Percentiles rank a stretch among this genome's conserved stretches.
These are phyloP conservation scores for Hanseniaspora guilliermondii DNA, from an alignment of 805 yeast species.

Conservation along the genomic window DNA sequence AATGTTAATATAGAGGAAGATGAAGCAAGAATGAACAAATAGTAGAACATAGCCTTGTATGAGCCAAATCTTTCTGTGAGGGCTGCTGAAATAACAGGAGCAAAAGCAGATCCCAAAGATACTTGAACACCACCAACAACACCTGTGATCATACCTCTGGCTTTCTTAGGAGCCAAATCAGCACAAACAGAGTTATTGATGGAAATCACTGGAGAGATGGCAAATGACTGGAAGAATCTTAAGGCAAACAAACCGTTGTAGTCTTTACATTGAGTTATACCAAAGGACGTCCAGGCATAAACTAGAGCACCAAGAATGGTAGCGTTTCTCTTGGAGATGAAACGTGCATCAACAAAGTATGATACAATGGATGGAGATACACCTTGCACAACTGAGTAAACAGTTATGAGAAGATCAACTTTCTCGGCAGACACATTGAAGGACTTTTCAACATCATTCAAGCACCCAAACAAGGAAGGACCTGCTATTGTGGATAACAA, in stretches of 20 bases:
- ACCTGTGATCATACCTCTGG: slow-evolving; percentile 64
- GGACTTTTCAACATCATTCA: slow-evolving; percentile 42
- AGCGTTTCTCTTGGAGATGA: slow-evolving; percentile 58
- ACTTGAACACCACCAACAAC: slow-evolving; percentile 50
- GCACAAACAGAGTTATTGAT: slow-evolving; percentile 60
- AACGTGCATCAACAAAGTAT: slow-evolving; percentile 46
- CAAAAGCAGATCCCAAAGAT: slow-evolving; percentile 57
- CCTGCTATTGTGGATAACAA: slow-evolving; percentile 60
- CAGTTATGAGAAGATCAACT: slow-evolving; percentile 62
- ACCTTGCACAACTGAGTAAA: slow-evolving; percentile 67
- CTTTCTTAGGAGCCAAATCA: slow-evolving; percentile 51
- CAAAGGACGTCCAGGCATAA: slow-evolving; percentile 52
- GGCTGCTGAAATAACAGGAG: slow-evolving; percentile 53
- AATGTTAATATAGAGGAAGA: slow-evolving; percentile 28
- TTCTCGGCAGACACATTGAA: slow-evolving; percentile 46
- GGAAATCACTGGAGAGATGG: slow-evolving; percentile 64
- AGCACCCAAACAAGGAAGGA: slow-evolving; percentile 71
- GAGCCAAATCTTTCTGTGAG: slow-evolving; percentile 32
- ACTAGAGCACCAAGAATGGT: slow-evolving; percentile 41
- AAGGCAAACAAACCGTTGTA: slow-evolving; percentile 54
- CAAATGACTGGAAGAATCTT: slow-evolving; percentile 66
- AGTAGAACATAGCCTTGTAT: slow-evolving; percentile 76
- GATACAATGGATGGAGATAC: slow-evolving; percentile 59
- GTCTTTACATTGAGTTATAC: slow-evolving; percentile 44
- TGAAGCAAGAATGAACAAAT: slow-evolving; percentile 55